phyloP scores from a whole-genome alignment of 495 filamentous ascomycete genomes.

The Aspergillus haitiensis region DNA sequence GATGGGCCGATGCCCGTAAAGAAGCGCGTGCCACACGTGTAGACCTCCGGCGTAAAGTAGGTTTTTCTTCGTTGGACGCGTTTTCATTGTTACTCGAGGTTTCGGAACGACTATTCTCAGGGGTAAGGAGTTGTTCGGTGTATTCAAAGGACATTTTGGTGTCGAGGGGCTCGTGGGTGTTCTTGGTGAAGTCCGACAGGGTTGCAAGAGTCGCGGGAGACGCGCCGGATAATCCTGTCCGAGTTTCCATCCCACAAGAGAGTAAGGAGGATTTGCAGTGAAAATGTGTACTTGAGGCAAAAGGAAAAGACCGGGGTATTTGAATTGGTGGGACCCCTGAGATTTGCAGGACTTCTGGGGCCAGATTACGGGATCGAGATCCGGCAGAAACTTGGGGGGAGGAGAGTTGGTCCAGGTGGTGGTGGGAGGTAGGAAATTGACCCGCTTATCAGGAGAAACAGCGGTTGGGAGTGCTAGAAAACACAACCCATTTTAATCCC shows the following conservation, averaged over 20 bases:
- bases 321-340: background rate
- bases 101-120: conserved; percentile 51
- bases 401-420: background rate
- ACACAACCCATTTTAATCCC: conserved; percentile 11
- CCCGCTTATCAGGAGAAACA: conserved; percentile 23
- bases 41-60: conserved; percentile 39
- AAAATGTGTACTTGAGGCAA: background rate
- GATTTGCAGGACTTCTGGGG: conserved; percentile 3
- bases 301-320: background rate
- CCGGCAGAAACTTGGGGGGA: conserved; percentile 15
- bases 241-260: conserved; percentile 20
- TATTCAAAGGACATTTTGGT: conserved; percentile 45
- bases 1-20: conserved; percentile 32
- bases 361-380: conserved; percentile 9
- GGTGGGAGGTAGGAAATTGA: conserved; percentile 13
- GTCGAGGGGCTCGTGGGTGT: conserved; percentile 33
- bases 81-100: conserved; percentile 52
- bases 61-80: conserved; percentile 45
- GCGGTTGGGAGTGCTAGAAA: background rate
- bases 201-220: conserved; percentile 38
- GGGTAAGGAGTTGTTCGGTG: conserved; percentile 48
- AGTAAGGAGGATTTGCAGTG: conserved; percentile 9
- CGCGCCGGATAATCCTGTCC: conserved; percentile 26
- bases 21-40: conserved; percentile 48
- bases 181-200: conserved; percentile 34